Base-by-base conservation (phyloP, 805 yeast genomes). In the Candida michaelii region DNA sequence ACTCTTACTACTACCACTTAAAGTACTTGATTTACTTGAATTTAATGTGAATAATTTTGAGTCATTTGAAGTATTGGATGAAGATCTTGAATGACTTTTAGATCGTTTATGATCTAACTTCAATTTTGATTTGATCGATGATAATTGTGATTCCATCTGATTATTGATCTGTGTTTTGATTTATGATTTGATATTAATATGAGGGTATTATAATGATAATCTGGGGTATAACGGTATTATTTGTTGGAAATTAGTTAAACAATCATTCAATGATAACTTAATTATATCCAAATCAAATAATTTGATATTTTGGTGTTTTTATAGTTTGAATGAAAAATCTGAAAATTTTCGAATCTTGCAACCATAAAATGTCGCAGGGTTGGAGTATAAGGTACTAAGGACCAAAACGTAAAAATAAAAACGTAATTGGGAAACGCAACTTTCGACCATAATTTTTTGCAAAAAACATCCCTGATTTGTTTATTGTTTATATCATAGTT, bases 21-120 rank as follows among this genome's bases (percentile, higher is more conserved):
- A 13, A 34, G 17, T 19, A 32, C 36, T 32, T 18, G 35, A 38
- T 17, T 25, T 40, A n/a, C 23, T 15, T 24, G 44, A 35, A 19
- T 43, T 36, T 4, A 16, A 14, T 2, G 27, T 13, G 13, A 23
- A 34, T 34, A 15, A 23, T 30, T 37, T 44, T 4, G 51, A 43
- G n/a, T 47, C 41, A 30, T 29, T 41, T 12, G 51, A 48, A 13
- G 36, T 48, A 2, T 39, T 21, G 10, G 51, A 48, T 4, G 47
- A 43, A 7, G 51, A 42, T 27, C 51, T 40, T 3, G 51, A 48
- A 38, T 48, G 51, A 24, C 34, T 40, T 35, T 34, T 42, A 6
- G 47, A 29, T 16, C 51, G 38, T 27, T 24, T 44, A 14, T 47
- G 48, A 18, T 31, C 16, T 8, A 29, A 19, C 29, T 42, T 42